Base-by-base conservation (phyloP, 1,284 basidiomycete genomes). In the Xerocomus alliaceus region DNA sequence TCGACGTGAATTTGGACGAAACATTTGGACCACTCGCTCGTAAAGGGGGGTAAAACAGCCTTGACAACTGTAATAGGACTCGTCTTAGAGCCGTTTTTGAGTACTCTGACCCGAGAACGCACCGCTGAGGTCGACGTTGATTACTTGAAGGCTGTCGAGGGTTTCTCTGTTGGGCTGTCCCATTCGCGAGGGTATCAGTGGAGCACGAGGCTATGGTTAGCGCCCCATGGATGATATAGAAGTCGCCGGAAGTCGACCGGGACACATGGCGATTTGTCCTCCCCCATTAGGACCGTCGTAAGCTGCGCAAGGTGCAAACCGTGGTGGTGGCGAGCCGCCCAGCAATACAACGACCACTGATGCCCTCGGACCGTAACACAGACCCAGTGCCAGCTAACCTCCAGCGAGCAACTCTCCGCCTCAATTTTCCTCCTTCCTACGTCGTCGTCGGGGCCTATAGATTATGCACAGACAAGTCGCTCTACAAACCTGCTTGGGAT, bases 391-490 rank as follows among this genome's bases (percentile, higher is more conserved):
- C 86, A 0, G 68, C 72, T 8, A 68, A 77, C 37, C 81, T 90
- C 26, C 76, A 78, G 35, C 77, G 83, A 20, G 85, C 88, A 0
- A 80, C 80, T 0, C 71, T 83, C 20, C 83, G 92, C 44, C 81
- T 94, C 48, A 78, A 84, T 32, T 90, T 92, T 67, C 84, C 91
- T 0, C 90, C 91, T 0, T 87, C 86, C 4, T 94, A 93, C 69
- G 85, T 87, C 37, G 71, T 91, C 3, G 90, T 94, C 0, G 92
- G 92, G 3, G 83, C 85, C 26, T 92, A 93, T 72, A 77, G 91
- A 46, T 78, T 94, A 1, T 81, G 86, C 68, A 90, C 86, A 0
- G 92, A 93, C 72, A 77, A 81, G 51, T 74, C 75, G 12, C 77
- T 94, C n/a, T 85, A 83, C 62, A 76, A 80, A 22, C 89, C 91